Base-by-base conservation (phyloP, 2,329 filamentous ascomycete species). In the Curvularia sp. region DNA sequence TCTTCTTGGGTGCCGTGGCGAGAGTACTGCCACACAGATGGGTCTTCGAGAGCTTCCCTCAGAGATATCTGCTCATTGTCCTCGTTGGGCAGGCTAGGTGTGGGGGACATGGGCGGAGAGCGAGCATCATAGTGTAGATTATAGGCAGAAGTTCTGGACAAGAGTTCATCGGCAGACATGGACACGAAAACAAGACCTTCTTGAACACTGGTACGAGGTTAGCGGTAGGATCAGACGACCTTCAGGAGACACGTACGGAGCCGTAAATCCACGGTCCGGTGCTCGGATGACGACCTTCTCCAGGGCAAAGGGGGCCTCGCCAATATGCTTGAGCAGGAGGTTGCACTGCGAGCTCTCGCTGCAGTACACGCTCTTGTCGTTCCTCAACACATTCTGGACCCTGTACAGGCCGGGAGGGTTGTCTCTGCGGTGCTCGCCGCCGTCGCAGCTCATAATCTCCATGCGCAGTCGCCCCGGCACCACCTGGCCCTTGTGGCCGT, bases 141-240 rank as follows among this genome's bases (percentile, higher is more conserved):
- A 73, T 94, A 94, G 59, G 87, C 84, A 6, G 89, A 85, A 10
- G 92, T 95, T 57, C 89, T 84, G 19, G 82, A 85, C 42, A 95
- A 79, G 1, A 95, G 80, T 59, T 95, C 89, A 65, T 96, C 88
- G 36, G 88, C 86, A 39, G 87, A 85, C 93, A 97, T 97, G 45
- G 91, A 86, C 27, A 98, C 84, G 72, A 97, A 97, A 1, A 98
- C 86, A 84, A 97, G 89, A 43, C 95, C 94, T 83, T 96, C 91
- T 77, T 94, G 89, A 52, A 97, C 89, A 53, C 91, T 94, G 73
- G 50, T 15, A 56, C 56, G 49, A 69, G 21, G 52, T 82, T 64
- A 83, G 77, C 46, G 58, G 43, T 39, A 38, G 32, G 52, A 59
- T 55, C 53, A 56, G 54, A 42, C 25, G 15, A 49, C n/a, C 45